phyloP scores from a whole-genome alignment of 2,329 filamentous ascomycete species.

The Cercospora sesami region DNA sequence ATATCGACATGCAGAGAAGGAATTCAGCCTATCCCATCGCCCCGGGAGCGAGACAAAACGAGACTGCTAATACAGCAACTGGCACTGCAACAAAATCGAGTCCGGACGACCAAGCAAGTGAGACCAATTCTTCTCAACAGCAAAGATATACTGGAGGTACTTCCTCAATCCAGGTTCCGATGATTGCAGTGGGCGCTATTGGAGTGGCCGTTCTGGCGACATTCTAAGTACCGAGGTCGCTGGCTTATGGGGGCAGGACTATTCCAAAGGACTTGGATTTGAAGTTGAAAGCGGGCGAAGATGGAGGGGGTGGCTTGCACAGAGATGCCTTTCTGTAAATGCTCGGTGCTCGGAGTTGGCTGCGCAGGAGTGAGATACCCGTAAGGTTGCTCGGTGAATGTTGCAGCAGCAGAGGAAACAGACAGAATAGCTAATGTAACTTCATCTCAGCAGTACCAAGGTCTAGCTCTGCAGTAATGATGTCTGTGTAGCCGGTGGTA shows the following conservation, averaged over 20 bases:
- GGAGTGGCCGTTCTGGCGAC: neutral
- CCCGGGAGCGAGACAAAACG: neutral
- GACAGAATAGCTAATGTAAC: neutral
- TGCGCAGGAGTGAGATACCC: neutral
- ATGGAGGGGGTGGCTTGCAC: neutral
- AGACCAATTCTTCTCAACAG: neutral
- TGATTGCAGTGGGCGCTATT: neutral
- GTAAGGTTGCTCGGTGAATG: neutral
- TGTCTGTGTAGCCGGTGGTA: neutral
- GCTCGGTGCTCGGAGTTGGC: neutral
- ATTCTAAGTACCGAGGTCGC: neutral
- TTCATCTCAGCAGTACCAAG: neutral
- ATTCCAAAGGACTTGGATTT: neutral
- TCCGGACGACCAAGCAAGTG: neutral
- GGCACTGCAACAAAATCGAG: neutral
- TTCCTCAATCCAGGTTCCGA: neutral
- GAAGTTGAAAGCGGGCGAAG: neutral
- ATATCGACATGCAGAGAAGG: constrained; percentile 5
- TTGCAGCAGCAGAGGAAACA: neutral
- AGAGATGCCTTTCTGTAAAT: neutral
- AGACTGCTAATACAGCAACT: neutral
- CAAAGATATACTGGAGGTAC: neutral
- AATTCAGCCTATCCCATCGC: constrained; percentile 9
- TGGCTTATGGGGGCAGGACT: neutral
- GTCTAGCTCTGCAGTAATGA: neutral